Evolutionary conservation across 306 rosid genomes (phyloP), one percentile per base, ranked within the genome.

Genomic region (Prunus salicina): DNA sequence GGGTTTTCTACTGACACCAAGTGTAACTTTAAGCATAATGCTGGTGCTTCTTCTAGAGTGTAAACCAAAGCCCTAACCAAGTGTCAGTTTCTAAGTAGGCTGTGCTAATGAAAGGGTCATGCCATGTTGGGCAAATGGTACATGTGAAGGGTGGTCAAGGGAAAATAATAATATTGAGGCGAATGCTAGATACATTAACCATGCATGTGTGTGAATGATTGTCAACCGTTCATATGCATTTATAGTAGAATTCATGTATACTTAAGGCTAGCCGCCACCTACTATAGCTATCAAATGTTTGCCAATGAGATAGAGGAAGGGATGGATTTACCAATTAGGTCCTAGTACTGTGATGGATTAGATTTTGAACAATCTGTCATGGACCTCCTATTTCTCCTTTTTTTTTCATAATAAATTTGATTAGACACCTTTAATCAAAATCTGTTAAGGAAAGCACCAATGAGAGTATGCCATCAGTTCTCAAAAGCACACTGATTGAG

Each of bases 361-460:
- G 80, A 77, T 78, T 64, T 74, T 71, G 79, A 67, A 64, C 41
- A 76, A 64, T 84, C 69, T 74, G 82, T 58, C 76, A 67, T 50
- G 68, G 55, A 47, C 60, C 49, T 49, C 58, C 15, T 71, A 32
- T 13, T 72, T 47, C 28, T 22, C 25, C 64, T 30, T 41, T 78
- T 34, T 28, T 52, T 28, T 52, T 72, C 70, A 58, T 72, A 78
- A 53, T 81, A 78, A 65, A 46, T 61, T 63, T 78, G 88, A 88
- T 86, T 88, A 82, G 90, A 82, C 90, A 75, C 70, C 55, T 79
- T 41, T 76, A 84, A 84, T 84, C 77, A 81, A 79, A 86, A 67
- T 86, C 55, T 43, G 74, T 86, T 73, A 67, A 71, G 67, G 19
- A 62, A 77, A 74, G 69, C 53, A 55, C 81, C 67, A 76, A 27